phyloP scores from a whole-genome alignment of 495 filamentous ascomycete species.

The Penicillium manginii region DNA sequence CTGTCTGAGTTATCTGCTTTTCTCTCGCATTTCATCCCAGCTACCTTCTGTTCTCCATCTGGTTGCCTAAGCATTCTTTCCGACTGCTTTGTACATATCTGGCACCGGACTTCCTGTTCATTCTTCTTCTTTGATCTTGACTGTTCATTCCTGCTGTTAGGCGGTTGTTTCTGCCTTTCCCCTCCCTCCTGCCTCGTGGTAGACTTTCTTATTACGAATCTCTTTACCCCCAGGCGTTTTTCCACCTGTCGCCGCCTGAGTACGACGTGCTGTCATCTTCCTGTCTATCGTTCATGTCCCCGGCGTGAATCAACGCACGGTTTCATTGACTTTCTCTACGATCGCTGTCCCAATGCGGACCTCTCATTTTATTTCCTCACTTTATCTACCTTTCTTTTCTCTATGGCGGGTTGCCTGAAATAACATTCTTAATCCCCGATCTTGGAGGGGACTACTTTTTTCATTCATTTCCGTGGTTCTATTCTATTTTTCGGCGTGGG shows the following conservation, averaged over 20 bases:
- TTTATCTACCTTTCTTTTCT: slow-evolving; percentile 14
- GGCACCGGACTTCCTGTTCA: slow-evolving; percentile 29
- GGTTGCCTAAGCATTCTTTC: slow-evolving; percentile 17
- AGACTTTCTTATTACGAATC: slow-evolving; percentile 46
- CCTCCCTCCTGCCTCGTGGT: slow-evolving; percentile 12
- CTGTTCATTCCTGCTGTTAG: slow-evolving; percentile 17
- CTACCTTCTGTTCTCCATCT: slow-evolving; percentile 19
- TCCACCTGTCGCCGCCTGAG: slow-evolving; percentile 39
- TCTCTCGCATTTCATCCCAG: slow-evolving; percentile 20
- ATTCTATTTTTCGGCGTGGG: slow-evolving; percentile 18
- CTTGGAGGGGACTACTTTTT: slow-evolving; percentile 23
- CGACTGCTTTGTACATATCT: slow-evolving; percentile 33
- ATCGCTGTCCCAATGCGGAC: slow-evolving; percentile 28
- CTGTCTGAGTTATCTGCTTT: slow-evolving; percentile 24
- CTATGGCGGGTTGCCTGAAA: slow-evolving; percentile 19
- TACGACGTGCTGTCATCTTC: slow-evolving; percentile 40
- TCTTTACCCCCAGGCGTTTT: slow-evolving; percentile 39
- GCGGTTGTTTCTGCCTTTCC: slow-evolving; percentile 17
- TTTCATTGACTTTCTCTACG: slow-evolving; percentile 38
- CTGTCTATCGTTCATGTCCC: slow-evolving; percentile 45
- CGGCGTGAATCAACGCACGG: slow-evolving; percentile 33
- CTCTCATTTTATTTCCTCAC: slow-evolving; percentile 14
- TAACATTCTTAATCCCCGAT: slow-evolving; percentile 30
- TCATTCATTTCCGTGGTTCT: slow-evolving; percentile 22
- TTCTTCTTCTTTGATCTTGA: slow-evolving; percentile 15